phyloP scores from a whole-genome alignment of 1,284 basidiomycete species.

The Cystobasidium pallidum region DNA sequence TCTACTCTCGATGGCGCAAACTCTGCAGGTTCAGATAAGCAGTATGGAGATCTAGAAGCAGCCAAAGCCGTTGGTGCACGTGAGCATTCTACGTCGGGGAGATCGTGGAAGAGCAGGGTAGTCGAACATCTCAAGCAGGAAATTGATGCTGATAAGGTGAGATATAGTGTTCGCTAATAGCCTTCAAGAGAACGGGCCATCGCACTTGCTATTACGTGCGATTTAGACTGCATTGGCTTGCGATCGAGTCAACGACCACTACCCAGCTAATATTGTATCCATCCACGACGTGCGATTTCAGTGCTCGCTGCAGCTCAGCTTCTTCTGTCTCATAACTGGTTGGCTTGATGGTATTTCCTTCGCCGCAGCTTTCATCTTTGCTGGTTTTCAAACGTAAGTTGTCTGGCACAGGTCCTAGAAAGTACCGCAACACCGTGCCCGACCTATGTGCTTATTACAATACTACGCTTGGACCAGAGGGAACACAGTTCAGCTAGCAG shows the following conservation, averaged over 20 bases:
- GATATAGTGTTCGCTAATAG: background rate
- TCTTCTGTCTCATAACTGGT: conserved; percentile 43
- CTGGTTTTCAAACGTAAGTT: conserved; percentile 71
- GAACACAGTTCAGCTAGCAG: conserved; percentile 63
- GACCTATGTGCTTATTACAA: too few relatives aligned
- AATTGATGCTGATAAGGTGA: conserved; percentile 25
- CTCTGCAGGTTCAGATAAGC: background rate
- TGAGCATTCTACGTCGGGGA: background rate
- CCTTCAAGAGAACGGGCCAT: background rate
- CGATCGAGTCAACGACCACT: background rate
- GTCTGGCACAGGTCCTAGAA: background rate
- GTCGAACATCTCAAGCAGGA: conserved; percentile 29
- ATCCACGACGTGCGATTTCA: background rate
- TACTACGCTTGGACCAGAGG: too few relatives aligned
- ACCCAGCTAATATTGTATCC: background rate
- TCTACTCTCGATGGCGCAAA: background rate
- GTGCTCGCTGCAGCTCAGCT: conserved; percentile 33
- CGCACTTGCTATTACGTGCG: too few relatives aligned
- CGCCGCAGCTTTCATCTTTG: conserved; percentile 68
- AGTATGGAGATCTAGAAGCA: conserved; percentile 22
- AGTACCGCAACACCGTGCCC: too few relatives aligned
- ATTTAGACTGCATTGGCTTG: too few relatives aligned
- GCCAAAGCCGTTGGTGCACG: conserved; percentile 6
- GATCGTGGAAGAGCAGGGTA: conserved; percentile 10
- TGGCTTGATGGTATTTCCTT: conserved; percentile 42